phyloP scores from a whole-genome alignment of 1,284 basidiomycete species.

The Ustilago tritici region DNA sequence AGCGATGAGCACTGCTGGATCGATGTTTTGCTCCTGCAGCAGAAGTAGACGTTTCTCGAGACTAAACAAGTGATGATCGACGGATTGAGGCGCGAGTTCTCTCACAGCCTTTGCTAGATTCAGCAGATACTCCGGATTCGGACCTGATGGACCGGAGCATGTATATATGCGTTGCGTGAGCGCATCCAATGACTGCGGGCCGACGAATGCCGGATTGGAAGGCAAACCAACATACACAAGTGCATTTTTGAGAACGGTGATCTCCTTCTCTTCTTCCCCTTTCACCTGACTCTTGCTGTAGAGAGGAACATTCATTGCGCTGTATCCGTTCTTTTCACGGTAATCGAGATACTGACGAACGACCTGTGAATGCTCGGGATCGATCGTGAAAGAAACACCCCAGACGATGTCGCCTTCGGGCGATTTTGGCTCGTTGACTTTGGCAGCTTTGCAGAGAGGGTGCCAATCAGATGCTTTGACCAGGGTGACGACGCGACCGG shows the following conservation, averaged over 20 bases:
- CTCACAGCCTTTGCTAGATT: constrained; percentile 78
- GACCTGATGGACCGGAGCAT: constrained; percentile 83
- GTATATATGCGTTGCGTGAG: constrained; percentile 79
- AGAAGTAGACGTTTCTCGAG: constrained; percentile 74
- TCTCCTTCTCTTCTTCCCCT: constrained; percentile 73
- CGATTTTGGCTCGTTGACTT: constrained; percentile 73
- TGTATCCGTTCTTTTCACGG: constrained; percentile 78
- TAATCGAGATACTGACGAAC: constrained; percentile 86
- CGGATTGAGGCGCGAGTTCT: constrained; percentile 78
- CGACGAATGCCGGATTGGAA: constrained; percentile 85
- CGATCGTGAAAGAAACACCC: constrained; percentile 87
- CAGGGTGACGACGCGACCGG: constrained; percentile 85
- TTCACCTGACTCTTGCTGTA: constrained; percentile 71
- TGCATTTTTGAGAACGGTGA: constrained; percentile 72
- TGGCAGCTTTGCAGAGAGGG: constrained; percentile 50
- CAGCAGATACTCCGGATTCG: constrained; percentile 85
- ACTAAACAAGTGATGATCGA: constrained; percentile 81
- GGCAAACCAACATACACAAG: constrained; percentile 81
- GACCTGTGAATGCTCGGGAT: constrained; percentile 78
- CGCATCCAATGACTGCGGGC: constrained; percentile 78
- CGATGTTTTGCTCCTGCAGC: constrained; percentile 39
- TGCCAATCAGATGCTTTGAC: constrained; percentile 85
- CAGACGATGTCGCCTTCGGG: constrained; percentile 76
- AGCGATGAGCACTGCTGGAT: constrained; percentile 24
- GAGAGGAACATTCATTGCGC: constrained; percentile 53